Evolutionary conservation across 169 alveolate species (phyloP).

Genomic region (Plasmodium reichenowi): DNA sequence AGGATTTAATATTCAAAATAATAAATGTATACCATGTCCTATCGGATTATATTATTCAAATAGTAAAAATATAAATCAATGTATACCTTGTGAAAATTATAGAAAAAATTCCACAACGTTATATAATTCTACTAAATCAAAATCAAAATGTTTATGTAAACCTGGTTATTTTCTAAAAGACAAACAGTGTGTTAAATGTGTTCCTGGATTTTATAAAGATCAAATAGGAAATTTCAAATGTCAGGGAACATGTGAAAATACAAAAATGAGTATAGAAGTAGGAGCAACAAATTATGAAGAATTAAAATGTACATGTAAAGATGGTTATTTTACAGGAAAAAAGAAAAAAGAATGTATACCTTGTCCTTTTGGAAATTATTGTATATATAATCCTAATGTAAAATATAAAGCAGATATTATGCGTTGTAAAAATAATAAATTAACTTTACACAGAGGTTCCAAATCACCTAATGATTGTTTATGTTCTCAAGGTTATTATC

Average conservation of each 20-base stretch:
- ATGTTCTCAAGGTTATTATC: slow-evolving; percentile 85
- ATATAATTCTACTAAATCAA: slow-evolving; percentile 80
- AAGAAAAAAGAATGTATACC: slow-evolving; percentile 62
- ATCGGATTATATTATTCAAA: slow-evolving; percentile 78
- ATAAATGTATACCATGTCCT: slow-evolving; percentile 84
- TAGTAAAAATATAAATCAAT: slow-evolving; percentile 1
- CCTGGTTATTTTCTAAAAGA: slow-evolving; percentile 77
- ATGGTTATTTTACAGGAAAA: slow-evolving; percentile 75
- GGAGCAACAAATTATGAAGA: slow-evolving; percentile 78
- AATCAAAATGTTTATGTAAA: slow-evolving; percentile 83
- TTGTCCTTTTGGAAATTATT: slow-evolving; percentile 72
- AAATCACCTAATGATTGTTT: slow-evolving; percentile 83
- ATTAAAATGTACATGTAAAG: slow-evolving; percentile 78
- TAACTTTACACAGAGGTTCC: slow-evolving; percentile 81
- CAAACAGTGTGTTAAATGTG: slow-evolving; percentile 39
- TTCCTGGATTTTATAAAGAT: slow-evolving; percentile 78
- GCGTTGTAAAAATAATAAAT: slow-evolving; percentile 80
- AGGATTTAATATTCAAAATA: slow-evolving; percentile 78
- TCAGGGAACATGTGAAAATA: slow-evolving; percentile 60
- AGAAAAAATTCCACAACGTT: slow-evolving; percentile 76
- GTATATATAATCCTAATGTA: slow-evolving; percentile 81
- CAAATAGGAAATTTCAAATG: slow-evolving; percentile 54
- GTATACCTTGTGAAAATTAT: slow-evolving; percentile 76
- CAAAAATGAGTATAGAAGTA: slow-evolving; percentile 20
- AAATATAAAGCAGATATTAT: slow-evolving; percentile 81